Conservation (phyloP, 257 asterid species). For the Solanum virginianum region DNA sequence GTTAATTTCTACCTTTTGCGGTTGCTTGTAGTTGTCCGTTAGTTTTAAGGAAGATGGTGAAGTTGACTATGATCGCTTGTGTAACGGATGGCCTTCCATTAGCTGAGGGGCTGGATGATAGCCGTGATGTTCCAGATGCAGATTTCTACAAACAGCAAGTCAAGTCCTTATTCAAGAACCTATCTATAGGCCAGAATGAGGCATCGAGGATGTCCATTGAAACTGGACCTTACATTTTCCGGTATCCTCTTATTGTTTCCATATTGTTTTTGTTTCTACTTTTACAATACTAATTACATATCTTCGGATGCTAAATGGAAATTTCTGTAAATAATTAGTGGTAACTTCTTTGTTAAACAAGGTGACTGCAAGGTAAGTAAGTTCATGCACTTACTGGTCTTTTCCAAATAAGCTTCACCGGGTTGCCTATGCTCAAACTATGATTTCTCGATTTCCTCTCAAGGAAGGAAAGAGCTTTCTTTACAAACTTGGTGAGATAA, state of each 20-base stretch:
- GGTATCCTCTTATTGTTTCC: constrained; percentile 56
- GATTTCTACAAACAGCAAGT: constrained; percentile 87
- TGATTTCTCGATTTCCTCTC: not conserved
- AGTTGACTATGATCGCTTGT: constrained; percentile 91
- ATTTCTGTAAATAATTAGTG: not conserved
- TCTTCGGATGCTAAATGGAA: not conserved
- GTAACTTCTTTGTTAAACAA: not conserved
- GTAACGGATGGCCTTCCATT: constrained; percentile 92
- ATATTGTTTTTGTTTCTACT: not conserved
- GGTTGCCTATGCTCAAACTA: not conserved
- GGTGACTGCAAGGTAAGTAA: not conserved
- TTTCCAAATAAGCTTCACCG: not conserved
- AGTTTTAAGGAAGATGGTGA: constrained; percentile 53
- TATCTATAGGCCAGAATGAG: constrained; percentile 73
- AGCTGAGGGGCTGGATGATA: constrained; percentile 93
- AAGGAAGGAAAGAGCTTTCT: not conserved
- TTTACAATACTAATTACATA: not conserved
- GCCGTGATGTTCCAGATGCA: constrained; percentile 74
- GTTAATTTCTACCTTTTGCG: not conserved
- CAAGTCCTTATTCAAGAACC: constrained; percentile 74
- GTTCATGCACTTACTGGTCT: not conserved
- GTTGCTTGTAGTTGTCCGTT: constrained; percentile 1
- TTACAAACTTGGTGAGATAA: not conserved
- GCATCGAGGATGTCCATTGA: constrained; percentile 94
- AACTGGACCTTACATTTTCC: constrained; percentile 80